Evolutionary conservation across 257 asterid genomes (phyloP), one percentile per base, ranked within the genome.

Genomic region (Verbena officinalis): DNA sequence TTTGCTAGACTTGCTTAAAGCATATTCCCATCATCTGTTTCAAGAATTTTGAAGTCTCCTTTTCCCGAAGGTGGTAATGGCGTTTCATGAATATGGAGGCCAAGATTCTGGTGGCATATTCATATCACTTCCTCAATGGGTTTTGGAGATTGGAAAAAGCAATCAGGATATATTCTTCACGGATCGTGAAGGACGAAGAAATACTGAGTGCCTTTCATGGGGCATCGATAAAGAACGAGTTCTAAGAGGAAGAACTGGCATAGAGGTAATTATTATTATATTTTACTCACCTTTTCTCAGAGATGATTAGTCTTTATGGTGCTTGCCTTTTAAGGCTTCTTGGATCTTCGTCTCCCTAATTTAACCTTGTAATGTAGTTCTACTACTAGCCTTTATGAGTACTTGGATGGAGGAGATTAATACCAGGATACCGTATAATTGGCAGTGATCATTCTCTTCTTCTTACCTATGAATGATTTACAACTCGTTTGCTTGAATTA

Each of bases 151-250:
- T 56, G 95, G 93, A 16, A 87, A 83, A 72, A 78, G 55, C 78
- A 87, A 82, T 68, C 95, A 78, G 68, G 95, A 87, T 62, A 82
- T 87, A 56, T 87, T 84, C 83, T 87, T 87, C 86, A 82, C 90
- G 0, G 93, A 84, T 53, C 88, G 88, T 62, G 88, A 78, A 81
- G 90, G 95, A 70, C 82, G 95, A 77, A 82, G 95, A 77, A 87
- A 82, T 63, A 73, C 81, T 2, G 95, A 84, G 75, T 84, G 90
- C 77, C 90, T 87, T 27, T 84, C 95, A 19, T 87, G 95, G 95
- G 88, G 93, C 59, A 71, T 84, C 34, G 93, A 87, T 74, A 84
- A 79, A 77, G 88, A 84, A 66, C 79, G 95, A 36, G 88, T 87
- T 42, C 80, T 87, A 70, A 79, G 77, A 67, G 92, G 92, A 75